These are phyloP conservation scores for Hypoxylon crocopeplum DNA, from an alignment of 495 filamentous ascomycete species.

Conservation along the genomic window DNA sequence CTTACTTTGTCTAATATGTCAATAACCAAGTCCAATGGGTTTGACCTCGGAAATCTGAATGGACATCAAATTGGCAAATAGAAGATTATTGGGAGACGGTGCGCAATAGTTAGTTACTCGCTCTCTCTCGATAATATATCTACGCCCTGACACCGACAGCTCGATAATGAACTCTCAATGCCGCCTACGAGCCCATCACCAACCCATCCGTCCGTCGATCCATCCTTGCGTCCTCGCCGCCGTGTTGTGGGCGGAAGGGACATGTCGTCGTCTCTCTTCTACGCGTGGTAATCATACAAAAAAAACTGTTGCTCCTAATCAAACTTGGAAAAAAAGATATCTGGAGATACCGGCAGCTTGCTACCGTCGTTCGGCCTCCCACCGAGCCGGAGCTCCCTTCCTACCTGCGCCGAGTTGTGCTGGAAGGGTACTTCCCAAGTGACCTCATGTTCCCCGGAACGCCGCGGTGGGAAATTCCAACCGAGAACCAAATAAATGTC, in stretches of 20 bases:
- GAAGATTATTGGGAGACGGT: constrained; percentile 7
- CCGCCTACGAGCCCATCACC: constrained; percentile 1
- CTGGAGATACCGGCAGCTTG: constrained; percentile 11
- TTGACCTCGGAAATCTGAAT: too few species aligned
- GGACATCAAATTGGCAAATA: too few species aligned
- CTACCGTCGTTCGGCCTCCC: too few species aligned
- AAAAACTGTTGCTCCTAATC: too few species aligned
- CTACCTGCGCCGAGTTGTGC: constrained; percentile 26
- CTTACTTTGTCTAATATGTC: too few species aligned
- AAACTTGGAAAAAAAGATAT: constrained; percentile 9
- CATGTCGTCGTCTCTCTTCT: constrained; percentile 16
- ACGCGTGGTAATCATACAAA: constrained; percentile 31
- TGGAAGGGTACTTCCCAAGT: constrained; percentile 23
- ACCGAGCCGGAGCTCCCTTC: not conserved
- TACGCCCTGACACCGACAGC: not conserved
- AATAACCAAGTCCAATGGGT: too few species aligned
- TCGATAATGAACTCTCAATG: not conserved
- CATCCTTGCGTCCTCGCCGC: not conserved
- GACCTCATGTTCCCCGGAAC: constrained; percentile 27
- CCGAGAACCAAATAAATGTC: constrained; percentile 26
- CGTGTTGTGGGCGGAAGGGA: not conserved
- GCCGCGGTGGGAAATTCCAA: constrained; percentile 22
- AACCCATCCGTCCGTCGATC: constrained; percentile 4
- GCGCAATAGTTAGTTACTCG: constrained; percentile 6
- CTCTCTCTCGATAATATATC: constrained; percentile 6